These are phyloP conservation scores for Gossypium rotundifolium DNA, from an alignment of 345 rosid genomes.

Conservation along the genomic window DNA sequence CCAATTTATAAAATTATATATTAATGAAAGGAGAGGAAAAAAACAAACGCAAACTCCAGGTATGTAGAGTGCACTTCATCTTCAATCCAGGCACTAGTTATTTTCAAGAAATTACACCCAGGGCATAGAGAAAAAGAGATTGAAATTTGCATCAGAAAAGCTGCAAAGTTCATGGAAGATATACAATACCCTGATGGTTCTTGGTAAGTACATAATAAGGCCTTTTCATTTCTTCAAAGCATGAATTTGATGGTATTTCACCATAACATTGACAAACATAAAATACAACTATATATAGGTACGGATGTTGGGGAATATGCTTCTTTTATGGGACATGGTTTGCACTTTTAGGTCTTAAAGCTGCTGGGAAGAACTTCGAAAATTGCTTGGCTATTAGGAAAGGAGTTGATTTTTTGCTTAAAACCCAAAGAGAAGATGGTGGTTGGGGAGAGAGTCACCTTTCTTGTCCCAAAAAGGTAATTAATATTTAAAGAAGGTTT, in stretches of 20 bases:
- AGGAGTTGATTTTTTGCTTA: conserved; percentile 8
- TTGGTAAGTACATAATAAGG: conserved; percentile 17
- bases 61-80: conserved; percentile 49
- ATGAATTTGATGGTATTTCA: neutral
- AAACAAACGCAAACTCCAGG: neutral
- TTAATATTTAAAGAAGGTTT: neutral
- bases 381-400: conserved; percentile 8
- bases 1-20: too few relatives aligned
- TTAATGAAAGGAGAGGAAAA: too few relatives aligned
- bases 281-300: neutral
- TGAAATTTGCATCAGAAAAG: conserved; percentile 33
- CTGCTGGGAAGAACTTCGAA: conserved; percentile 16
- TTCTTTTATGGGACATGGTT: conserved; percentile 23
- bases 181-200: conserved; percentile 45
- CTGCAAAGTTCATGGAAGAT: conserved; percentile 25
- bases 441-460: conserved; percentile 25
- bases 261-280: too few relatives aligned
- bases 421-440: conserved; percentile 13
- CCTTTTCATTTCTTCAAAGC: neutral
- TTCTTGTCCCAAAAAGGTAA: conserved; percentile 18
- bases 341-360: conserved; percentile 17
- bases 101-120: conserved; percentile 39
- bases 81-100: conserved; percentile 33
- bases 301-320: conserved; percentile 23
- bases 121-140: conserved; percentile 37